Evolutionary conservation across 164 flowering plant genomes (phyloP).

Genomic region (Sextonia rubra): DNA sequence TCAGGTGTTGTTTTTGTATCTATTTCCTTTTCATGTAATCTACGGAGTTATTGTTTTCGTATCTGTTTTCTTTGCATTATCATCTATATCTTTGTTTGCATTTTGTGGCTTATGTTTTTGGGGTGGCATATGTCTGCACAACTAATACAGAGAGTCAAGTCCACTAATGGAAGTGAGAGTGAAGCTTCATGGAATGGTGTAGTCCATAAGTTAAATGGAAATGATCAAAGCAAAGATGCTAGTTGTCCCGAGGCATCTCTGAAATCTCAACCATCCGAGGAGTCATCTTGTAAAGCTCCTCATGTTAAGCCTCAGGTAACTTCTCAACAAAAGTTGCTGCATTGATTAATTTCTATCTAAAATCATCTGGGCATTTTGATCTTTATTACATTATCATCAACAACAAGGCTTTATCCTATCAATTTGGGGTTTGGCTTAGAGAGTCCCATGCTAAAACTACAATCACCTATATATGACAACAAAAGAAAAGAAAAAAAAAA

Average conservation of each 20-base stretch:
- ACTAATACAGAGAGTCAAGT: constrained; percentile 56
- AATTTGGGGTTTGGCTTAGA: too few species aligned
- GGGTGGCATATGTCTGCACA: background rate
- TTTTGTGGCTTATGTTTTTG: background rate
- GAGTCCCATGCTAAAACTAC: too few species aligned
- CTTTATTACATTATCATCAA: background rate
- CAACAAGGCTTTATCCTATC: too few species aligned
- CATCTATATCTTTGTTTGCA: background rate
- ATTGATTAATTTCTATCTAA: too few species aligned
- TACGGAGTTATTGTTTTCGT: background rate
- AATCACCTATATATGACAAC: too few species aligned
- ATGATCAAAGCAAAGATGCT: constrained; percentile 33
- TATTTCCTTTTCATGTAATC: background rate
- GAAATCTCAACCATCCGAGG: constrained; percentile 34
- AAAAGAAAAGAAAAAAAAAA: too few species aligned
- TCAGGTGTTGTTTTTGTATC: constrained; percentile 44
- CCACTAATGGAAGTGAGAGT: constrained; percentile 42
- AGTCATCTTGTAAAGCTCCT: constrained; percentile 22
- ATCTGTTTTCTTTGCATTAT: background rate
- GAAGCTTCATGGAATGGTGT: constrained; percentile 30
- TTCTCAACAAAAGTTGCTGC: background rate
- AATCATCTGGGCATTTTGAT: background rate
- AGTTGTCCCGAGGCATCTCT: constrained; percentile 43
- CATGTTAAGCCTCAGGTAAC: constrained; percentile 47
- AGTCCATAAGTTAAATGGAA: constrained; percentile 50